A percentile compares a stretch with the other conserved stretches of the same genome.
These are phyloP conservation scores for Kwoniella sp. DNA, from an alignment of 768 basidiomycete species.

Conservation along the genomic window DNA sequence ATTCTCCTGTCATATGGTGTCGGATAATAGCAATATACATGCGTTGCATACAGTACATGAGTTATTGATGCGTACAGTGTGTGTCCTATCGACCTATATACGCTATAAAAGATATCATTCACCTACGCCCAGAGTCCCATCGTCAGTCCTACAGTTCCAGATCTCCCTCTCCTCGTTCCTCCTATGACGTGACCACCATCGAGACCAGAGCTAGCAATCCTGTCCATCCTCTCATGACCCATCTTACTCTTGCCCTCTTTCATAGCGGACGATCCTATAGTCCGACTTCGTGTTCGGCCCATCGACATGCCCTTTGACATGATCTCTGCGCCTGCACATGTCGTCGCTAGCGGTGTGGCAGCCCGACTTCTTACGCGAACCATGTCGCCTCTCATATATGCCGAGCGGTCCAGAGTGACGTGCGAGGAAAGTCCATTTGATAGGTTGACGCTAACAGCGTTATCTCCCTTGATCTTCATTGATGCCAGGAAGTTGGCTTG, in stretches of 20 bases:
- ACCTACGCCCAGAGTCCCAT: neutral
- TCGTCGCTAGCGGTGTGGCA: neutral
- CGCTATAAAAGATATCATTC: neutral
- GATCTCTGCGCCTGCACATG: neutral
- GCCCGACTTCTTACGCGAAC: neutral
- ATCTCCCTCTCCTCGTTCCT: neutral
- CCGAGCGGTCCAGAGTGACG: neutral
- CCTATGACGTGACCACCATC: neutral
- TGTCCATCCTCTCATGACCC: neutral
- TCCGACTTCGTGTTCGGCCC: neutral
- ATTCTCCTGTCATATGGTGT: too few species aligned
- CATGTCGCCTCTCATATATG: neutral
- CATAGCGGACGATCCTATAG: neutral
- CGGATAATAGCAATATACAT: too few species aligned
- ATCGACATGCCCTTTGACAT: conserved; percentile 1
- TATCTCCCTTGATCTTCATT: too few species aligned
- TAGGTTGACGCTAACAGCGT: too few species aligned
- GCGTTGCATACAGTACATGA: too few species aligned
- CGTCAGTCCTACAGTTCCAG: neutral
- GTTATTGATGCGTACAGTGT: too few species aligned
- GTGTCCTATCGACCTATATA: neutral
- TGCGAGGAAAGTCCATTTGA: too few species aligned
- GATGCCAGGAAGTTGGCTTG: too few species aligned
- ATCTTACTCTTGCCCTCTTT: neutral
- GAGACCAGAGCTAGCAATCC: neutral